Evolutionary conservation across 106 monocot genomes (phyloP).

Genomic region (Acanthochlamys bracteata): DNA sequence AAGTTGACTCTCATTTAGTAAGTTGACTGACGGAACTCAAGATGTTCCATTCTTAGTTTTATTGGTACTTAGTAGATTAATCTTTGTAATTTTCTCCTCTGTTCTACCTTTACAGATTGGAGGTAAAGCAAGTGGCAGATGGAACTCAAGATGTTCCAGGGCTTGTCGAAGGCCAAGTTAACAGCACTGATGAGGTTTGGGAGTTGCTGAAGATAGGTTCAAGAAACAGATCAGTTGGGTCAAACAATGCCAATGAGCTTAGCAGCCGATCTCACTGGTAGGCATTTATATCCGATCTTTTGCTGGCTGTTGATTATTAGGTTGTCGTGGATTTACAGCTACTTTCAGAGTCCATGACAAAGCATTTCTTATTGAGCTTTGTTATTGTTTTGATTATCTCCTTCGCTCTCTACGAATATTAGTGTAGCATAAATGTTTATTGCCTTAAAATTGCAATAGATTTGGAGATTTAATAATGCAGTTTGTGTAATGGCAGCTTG

Average conservation of each 20-base stretch:
- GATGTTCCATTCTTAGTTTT: background rate
- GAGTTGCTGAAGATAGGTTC: conserved; percentile 55
- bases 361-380: too few species aligned
- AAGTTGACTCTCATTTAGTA: conserved; percentile 2
- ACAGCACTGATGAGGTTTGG: conserved; percentile 64
- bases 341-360: too few species aligned
- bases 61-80: background rate
- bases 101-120: conserved; percentile 47
- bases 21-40: background rate
- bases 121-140: conserved; percentile 76
- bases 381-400: too few species aligned
- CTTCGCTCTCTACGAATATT: too few species aligned
- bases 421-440: too few species aligned
- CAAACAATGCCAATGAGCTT: conserved; percentile 86
- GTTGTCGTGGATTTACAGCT: too few species aligned
- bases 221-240: conserved; percentile 79
- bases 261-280: conserved; percentile 97
- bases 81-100: background rate
- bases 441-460: too few species aligned
- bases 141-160: conserved; percentile 91
- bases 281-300: conserved; percentile 4
- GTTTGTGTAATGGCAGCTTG: conserved; percentile 40
- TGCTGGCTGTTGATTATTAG: background rate
- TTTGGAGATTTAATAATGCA: too few species aligned
- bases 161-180: conserved; percentile 50